phyloP scores from a whole-genome alignment of 805 yeast genomes.

The Peterozyma xylosa region DNA sequence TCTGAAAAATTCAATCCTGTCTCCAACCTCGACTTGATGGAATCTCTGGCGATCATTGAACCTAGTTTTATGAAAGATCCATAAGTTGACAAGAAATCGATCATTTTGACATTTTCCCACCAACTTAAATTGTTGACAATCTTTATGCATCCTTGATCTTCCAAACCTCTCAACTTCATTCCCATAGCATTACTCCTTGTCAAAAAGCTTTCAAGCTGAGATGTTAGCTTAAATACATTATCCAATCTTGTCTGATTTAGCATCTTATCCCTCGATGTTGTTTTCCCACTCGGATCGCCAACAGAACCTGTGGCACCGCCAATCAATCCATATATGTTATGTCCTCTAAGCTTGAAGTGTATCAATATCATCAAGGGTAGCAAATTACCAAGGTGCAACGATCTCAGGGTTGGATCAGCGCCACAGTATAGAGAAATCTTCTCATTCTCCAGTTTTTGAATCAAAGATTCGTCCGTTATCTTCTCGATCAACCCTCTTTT shows the following conservation, averaged over 20 bases:
- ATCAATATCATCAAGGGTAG: slow-evolving; percentile 79
- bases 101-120: slow-evolving; percentile 76
- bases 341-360: slow-evolving; percentile 83
- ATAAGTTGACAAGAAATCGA: slow-evolving; percentile 68
- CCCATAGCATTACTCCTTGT: slow-evolving; percentile 46
- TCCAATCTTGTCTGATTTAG: slow-evolving; percentile 38
- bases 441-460: slow-evolving; percentile 15
- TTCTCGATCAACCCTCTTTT: slow-evolving; percentile 40
- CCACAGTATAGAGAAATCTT: slow-evolving; percentile 76
- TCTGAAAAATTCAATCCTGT: slow-evolving; percentile 91
- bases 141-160: slow-evolving; percentile 12
- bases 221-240: slow-evolving; percentile 53
- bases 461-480: slow-evolving; percentile 25
- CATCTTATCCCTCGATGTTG: slow-evolving; percentile 62
- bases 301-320: slow-evolving; percentile 96
- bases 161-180: slow-evolving; percentile 40
- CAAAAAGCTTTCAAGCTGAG: slow-evolving; percentile 59
- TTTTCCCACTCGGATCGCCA: slow-evolving; percentile 94
- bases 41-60: slow-evolving; percentile 84
- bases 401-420: slow-evolving; percentile 90
- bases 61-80: slow-evolving; percentile 78
- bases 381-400: slow-evolving; percentile 86
- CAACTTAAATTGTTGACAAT: slow-evolving; percentile 60
- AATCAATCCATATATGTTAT: slow-evolving; percentile 72
- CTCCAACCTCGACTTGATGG: slow-evolving; percentile 66